phyloP scores from a whole-genome alignment of 352 stramenopile species.

The Phytopythium chamaehyphon region DNA sequence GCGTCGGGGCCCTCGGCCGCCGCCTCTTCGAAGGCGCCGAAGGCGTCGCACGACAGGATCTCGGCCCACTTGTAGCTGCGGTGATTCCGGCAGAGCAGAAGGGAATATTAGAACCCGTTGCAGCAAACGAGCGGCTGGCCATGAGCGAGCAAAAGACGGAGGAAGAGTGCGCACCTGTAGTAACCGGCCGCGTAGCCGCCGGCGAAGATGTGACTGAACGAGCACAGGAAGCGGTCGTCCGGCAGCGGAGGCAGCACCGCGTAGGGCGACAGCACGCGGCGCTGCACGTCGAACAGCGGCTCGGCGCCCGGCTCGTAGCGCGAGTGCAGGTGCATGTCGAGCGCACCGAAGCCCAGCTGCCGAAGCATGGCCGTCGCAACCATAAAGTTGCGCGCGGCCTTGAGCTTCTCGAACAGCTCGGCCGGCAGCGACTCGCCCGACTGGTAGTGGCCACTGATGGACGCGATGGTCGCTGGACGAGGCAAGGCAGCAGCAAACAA shows the following conservation, averaged over 20 bases:
- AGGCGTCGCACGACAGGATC: constrained; percentile 97
- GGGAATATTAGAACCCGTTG: too few relatives aligned
- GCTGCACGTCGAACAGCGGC: constrained; percentile 93
- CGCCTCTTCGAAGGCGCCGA: constrained; percentile 97
- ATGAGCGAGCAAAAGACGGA: too few relatives aligned
- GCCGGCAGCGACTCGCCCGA: constrained; percentile 89
- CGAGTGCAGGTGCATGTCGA: constrained; percentile 85
- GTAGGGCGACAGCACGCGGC: constrained; percentile 77
- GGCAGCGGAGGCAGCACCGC: constrained; percentile 88
- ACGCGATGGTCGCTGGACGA: constrained; percentile 72
- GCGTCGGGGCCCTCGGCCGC: constrained; percentile 43
- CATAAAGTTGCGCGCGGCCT: constrained; percentile 93
- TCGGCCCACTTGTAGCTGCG: constrained; percentile 95
- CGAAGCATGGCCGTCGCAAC: constrained; percentile 93
- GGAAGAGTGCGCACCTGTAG: constrained; percentile 93
- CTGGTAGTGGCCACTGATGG: constrained; percentile 82
- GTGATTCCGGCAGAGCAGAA: too few relatives aligned
- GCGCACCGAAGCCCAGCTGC: constrained; percentile 93
- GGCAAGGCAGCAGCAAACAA: neutral
- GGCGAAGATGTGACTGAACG: constrained; percentile 98
- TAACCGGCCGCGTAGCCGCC: constrained; percentile 97
- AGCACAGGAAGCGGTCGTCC: constrained; percentile 97
- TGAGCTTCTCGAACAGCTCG: constrained; percentile 96
- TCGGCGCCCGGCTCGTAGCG: constrained; percentile 65
- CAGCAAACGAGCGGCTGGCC: constrained; percentile 3